Evolutionary conservation across 1,284 basidiomycete species (phyloP).

Genomic region (Ceratobasidium theobromae): DNA sequence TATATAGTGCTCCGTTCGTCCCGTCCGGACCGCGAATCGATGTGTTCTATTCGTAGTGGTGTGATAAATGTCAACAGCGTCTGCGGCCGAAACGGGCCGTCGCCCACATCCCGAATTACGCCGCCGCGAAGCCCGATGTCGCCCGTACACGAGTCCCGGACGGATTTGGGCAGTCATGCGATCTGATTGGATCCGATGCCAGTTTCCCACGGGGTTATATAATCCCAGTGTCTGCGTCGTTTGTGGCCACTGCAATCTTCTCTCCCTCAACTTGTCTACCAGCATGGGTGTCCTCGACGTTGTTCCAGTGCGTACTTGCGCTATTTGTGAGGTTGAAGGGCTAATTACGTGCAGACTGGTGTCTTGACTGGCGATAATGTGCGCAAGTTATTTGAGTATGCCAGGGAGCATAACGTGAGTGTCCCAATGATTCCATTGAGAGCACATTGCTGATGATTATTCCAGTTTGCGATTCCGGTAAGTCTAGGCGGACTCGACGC

Average conservation of each 20-base stretch:
- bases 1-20: constrained; percentile 8
- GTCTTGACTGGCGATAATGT: constrained; percentile 87
- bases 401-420: constrained; percentile 75
- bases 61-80: no score
- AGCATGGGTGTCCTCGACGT: constrained; percentile 63
- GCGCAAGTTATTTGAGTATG: constrained; percentile 86
- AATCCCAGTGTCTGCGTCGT: background rate
- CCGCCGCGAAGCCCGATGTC: background rate
- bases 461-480: constrained; percentile 82
- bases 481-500: constrained; percentile 44
- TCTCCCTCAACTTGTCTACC: background rate
- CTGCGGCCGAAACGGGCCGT: no score
- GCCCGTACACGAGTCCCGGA: background rate
- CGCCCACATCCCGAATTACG: constrained; percentile 8
- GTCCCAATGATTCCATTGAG: background rate
- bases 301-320: constrained; percentile 57
- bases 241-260: background rate
- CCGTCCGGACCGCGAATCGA: constrained; percentile 29
- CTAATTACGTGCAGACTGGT: constrained; percentile 60
- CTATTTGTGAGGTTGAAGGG: constrained; percentile 8
- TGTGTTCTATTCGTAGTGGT: background rate
- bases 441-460: background rate
- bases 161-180: background rate
- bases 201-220: constrained; percentile 24
- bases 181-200: constrained; percentile 4